Evolutionary conservation across 2,329 filamentous ascomycete species (phyloP).

Genomic region (Xylaria sp.): DNA sequence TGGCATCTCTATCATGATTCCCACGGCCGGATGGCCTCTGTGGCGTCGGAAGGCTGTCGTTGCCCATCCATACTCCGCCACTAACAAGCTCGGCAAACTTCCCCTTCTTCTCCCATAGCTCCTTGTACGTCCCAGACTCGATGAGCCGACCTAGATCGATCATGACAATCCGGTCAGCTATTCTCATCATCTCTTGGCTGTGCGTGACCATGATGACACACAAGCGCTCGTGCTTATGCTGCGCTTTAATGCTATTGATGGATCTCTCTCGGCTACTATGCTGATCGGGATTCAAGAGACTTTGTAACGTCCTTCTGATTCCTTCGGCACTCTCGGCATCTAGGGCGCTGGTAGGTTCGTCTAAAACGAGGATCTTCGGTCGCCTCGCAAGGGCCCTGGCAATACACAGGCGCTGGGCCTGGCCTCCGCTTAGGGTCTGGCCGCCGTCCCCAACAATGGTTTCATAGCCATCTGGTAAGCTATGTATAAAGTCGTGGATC

Average conservation of each 20-base stretch:
- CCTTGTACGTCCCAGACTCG: conserved; percentile 73
- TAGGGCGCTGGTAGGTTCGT: conserved; percentile 87
- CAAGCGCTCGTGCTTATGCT: conserved; percentile 52
- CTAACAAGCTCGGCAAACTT: conserved; percentile 59
- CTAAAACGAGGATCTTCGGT: conserved; percentile 80
- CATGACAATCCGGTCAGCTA: conserved; percentile 79
- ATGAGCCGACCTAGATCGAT: conserved; percentile 74
- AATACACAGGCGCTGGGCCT: conserved; percentile 83
- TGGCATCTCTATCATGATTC: not conserved
- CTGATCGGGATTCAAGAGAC: conserved; percentile 56
- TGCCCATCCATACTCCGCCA: conserved; percentile 41
- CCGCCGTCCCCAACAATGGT: conserved; percentile 84
- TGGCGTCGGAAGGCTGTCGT: conserved; percentile 3
- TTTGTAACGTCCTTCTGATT: conserved; percentile 71
- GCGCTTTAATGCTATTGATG: not conserved
- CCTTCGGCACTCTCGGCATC: conserved; percentile 74
- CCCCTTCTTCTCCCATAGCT: conserved; percentile 61
- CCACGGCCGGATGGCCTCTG: not conserved
- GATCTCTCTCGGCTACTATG: not conserved
- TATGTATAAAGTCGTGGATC: conserved; percentile 80
- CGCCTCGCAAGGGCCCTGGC: conserved; percentile 79
- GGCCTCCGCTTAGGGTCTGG: conserved; percentile 79
- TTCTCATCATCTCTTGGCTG: conserved; percentile 84
- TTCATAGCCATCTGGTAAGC: conserved; percentile 75
- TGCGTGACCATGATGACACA: conserved; percentile 88